Conservation (phyloP, 75 land plant species). For the Larix kaempferi region DNA sequence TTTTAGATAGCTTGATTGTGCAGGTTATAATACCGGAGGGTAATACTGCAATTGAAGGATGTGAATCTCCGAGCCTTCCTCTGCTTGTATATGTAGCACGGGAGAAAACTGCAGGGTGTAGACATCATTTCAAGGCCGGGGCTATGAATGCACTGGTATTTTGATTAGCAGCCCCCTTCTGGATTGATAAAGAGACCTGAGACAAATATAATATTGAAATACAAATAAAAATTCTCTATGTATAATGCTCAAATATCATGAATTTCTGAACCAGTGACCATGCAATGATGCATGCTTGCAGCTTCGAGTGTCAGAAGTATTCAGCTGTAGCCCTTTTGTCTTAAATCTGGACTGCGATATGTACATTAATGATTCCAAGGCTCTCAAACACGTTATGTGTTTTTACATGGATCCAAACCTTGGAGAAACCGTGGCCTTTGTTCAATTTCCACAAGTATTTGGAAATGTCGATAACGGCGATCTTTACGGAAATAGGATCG, state of each 20-base stretch:
- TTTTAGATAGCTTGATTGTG: neutral
- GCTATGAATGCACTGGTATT: slow-evolving; percentile 10
- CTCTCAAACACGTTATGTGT: slow-evolving; percentile 6
- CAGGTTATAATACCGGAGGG: neutral
- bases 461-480: slow-evolving; percentile 7
- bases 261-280: neutral
- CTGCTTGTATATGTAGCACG: slow-evolving; percentile 7
- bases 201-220: neutral
- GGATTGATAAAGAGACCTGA: neutral
- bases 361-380: slow-evolving; percentile 15
- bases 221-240: neutral
- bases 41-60: neutral
- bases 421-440: slow-evolving; percentile 13
- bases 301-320: slow-evolving; percentile 16
- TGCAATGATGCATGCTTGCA: neutral
- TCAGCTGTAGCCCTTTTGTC: slow-evolving; percentile 12
- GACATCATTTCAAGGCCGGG: slow-evolving; percentile 9
- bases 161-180: neutral
- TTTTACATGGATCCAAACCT: slow-evolving; percentile 17
- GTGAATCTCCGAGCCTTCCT: neutral
- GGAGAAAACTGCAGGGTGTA: neutral
- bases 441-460: slow-evolving; percentile 23
- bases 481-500: slow-evolving; percentile 6
- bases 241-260: neutral
- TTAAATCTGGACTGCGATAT: slow-evolving; percentile 17